These are phyloP conservation scores for Suillus bovinus DNA, from an alignment of 768 basidiomycete genomes.

Conservation along the genomic window DNA sequence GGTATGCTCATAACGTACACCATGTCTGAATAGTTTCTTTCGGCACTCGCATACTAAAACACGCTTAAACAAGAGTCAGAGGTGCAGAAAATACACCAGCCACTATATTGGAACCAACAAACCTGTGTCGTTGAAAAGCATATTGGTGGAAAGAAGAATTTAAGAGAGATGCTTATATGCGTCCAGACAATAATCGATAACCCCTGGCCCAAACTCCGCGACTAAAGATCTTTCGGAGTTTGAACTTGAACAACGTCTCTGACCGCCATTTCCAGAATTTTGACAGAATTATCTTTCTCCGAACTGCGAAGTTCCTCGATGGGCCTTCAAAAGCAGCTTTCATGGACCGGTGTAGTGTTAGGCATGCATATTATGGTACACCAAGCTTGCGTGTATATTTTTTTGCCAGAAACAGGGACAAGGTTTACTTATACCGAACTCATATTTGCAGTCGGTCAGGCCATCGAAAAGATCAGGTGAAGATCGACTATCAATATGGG, in stretches of 20 bases:
- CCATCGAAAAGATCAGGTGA: background rate
- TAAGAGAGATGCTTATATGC: background rate
- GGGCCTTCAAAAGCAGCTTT: too few species aligned
- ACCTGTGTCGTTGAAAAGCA: conserved; percentile 4
- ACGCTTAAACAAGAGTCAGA: conserved; percentile 19
- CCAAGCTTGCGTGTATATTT: too few species aligned
- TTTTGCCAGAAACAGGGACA: too few species aligned
- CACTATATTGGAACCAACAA: background rate
- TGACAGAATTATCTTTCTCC: too few species aligned
- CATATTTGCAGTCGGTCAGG: background rate
- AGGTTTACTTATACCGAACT: too few species aligned
- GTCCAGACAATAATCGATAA: background rate
- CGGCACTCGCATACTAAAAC: conserved; percentile 30
- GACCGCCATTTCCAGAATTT: too few species aligned
- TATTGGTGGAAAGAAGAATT: background rate
- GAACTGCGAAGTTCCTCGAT: too few species aligned
- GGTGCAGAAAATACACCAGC: background rate
- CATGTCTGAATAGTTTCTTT: conserved; percentile 21
- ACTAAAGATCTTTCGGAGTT: background rate
- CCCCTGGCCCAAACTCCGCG: background rate
- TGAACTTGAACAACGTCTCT: background rate
- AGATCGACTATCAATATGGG: background rate
- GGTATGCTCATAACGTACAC: conserved; percentile 18
- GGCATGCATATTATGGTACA: too few species aligned
- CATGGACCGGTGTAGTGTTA: too few species aligned